phyloP scores from a whole-genome alignment of 106 monocot species.

The Dioscorea dumetorum region DNA sequence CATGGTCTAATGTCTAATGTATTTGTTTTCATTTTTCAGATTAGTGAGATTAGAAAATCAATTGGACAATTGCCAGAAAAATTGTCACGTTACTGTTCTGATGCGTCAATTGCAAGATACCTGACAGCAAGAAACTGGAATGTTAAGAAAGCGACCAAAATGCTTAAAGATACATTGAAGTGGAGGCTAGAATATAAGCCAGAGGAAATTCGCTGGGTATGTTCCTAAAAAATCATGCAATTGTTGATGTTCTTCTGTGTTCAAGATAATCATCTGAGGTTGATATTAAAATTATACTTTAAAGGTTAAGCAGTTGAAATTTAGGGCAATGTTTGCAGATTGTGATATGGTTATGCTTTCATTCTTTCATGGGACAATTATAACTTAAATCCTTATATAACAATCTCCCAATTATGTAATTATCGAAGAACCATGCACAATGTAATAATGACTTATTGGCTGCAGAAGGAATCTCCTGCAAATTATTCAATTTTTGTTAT shows the following conservation, averaged over 20 bases:
- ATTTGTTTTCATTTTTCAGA: conserved; percentile 27
- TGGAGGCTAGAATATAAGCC: conserved; percentile 86
- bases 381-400: too few species aligned
- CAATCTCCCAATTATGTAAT: too few species aligned
- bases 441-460: too few species aligned
- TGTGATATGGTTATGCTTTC: too few species aligned
- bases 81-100: conserved; percentile 58
- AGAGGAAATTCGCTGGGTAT: conserved; percentile 88
- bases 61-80: conserved; percentile 54
- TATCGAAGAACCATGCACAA: too few species aligned
- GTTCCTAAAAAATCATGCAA: neutral
- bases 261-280: too few species aligned
- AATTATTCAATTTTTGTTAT: too few species aligned
- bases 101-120: conserved; percentile 74
- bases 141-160: conserved; percentile 78
- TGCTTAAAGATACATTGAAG: conserved; percentile 79
- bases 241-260: neutral
- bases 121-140: conserved; percentile 84
- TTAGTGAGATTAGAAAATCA: conserved; percentile 49
- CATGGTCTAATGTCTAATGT: neutral
- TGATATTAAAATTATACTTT: too few species aligned
- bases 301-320: too few species aligned
- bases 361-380: too few species aligned
- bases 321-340: too few species aligned
- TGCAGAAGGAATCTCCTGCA: too few species aligned